Base-by-base conservation (phyloP, 2,329 filamentous ascomycete species). In the Venturia aucupariae region DNA sequence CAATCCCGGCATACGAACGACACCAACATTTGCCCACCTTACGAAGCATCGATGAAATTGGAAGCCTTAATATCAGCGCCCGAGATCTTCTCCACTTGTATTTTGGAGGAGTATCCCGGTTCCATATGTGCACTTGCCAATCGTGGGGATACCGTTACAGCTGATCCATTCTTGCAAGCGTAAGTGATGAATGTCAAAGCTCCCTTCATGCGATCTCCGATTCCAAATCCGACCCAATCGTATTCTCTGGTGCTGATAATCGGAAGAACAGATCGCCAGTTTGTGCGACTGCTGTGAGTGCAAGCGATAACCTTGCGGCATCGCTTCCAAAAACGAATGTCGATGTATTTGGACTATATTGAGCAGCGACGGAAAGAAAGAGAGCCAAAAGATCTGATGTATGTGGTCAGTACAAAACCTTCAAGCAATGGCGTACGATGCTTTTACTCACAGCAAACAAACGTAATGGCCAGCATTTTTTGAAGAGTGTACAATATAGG, bases 71-170 rank as follows among this genome's bases (percentile, higher is more conserved):
- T 7, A n/a, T 57, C 35, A 2, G 51, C 17, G 27, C 30, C 27
- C 51, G 51, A 38, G 5, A 62, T 54, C 24, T 44, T 41, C 44
- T 54, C 32, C 3, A 39, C 39, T 19, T 62, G 32, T 19, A 62
- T 54, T 27, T 46, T 39, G 24, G 39, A 32, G 24, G 76, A 76
- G 71, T 78, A 78, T 19, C 73, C 71, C 11, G 84, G 84, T 70
- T 86, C 84, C 68, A 77, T 78, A 68, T 85, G 75, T 57, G 78
- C 80, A 63, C 76, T 74, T 46, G 78, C 75, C 41, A 82, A 69
- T 62, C 84, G 82, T 2, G 84, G 82, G 32, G 82, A 85, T 65
- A 86, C 76, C 30, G 82, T 86, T 64, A 85, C 77, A 67, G 81
- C 69, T 68, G 55, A 44, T 54, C 76, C 78, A 7, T 74, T 74